Percentiles rank a stretch among this genome's conserved stretches.
These are phyloP conservation scores for Coprinellus micaceus DNA, from an alignment of 768 basidiomycete genomes.

Conservation along the genomic window DNA sequence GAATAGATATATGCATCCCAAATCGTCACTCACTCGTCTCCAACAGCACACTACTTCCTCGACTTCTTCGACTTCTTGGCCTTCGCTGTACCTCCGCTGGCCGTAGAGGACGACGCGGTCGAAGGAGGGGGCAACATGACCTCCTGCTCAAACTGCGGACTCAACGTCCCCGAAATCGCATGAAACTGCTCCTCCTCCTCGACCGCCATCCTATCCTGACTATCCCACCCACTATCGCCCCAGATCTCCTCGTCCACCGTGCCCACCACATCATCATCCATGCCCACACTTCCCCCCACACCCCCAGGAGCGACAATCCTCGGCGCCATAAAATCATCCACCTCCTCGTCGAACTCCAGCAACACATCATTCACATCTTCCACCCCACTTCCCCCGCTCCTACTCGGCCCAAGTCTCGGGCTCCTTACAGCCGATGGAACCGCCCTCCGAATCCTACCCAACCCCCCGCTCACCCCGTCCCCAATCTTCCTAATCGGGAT, in stretches of 20 bases:
- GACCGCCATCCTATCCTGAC: slow-evolving; percentile 41
- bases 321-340: slow-evolving; percentile 50
- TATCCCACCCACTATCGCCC: slow-evolving; percentile 43
- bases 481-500: slow-evolving; percentile 58
- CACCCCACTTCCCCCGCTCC: slow-evolving; percentile 16
- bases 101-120: not conserved
- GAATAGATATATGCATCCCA: too few relatives aligned
- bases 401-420: slow-evolving; percentile 30
- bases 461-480: slow-evolving; percentile 56
- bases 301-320: slow-evolving; percentile 16
- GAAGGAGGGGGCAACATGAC: not conserved
- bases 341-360: slow-evolving; percentile 64
- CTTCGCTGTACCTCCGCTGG: not conserved
- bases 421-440: slow-evolving; percentile 46
- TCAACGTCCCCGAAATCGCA: slow-evolving; percentile 34
- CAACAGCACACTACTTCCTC: not conserved
- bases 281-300: slow-evolving; percentile 22
- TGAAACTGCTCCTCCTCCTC: slow-evolving; percentile 52
- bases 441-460: slow-evolving; percentile 57
- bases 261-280: slow-evolving; percentile 31
- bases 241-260: slow-evolving; percentile 29
- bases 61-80: not conserved
- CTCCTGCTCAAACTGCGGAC: too few relatives aligned
- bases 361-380: slow-evolving; percentile 35
- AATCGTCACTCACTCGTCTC: too few relatives aligned